These are phyloP conservation scores for Termitomyces sp. DNA, from an alignment of 768 basidiomycete species.

Conservation along the genomic window DNA sequence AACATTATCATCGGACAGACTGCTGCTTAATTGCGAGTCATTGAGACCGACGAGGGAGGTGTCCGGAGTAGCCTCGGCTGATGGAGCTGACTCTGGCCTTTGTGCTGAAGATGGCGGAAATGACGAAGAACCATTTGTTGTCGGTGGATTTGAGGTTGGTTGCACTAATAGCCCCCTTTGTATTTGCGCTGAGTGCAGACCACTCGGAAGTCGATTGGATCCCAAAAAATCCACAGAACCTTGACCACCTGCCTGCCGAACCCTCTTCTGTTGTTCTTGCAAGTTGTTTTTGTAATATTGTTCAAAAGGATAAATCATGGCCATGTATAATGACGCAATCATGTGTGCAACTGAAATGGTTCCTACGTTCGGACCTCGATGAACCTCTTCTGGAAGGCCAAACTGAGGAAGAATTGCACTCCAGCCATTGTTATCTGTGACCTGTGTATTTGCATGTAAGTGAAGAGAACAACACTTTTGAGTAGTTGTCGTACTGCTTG, in stretches of 20 bases:
- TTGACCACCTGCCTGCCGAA: conserved; percentile 32
- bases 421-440: conserved; percentile 54
- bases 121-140: conserved; percentile 17
- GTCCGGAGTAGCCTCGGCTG: conserved; percentile 18
- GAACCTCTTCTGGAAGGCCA: conserved; percentile 54
- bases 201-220: conserved; percentile 6
- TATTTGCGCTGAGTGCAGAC: conserved; percentile 16
- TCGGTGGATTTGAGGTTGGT: conserved; percentile 7
- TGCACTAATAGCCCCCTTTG: conserved; percentile 18
- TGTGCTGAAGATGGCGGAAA: conserved; percentile 20
- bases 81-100: conserved; percentile 23
- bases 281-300: conserved; percentile 59
- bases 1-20: conserved; percentile 28
- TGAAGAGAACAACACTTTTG: conserved; percentile 7
- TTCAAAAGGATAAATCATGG: conserved; percentile 67
- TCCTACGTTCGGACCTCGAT: conserved; percentile 39
- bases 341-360: conserved; percentile 41
- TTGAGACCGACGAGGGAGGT: conserved; percentile 11
- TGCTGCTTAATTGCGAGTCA: conserved; percentile 8
- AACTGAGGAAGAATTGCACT: conserved; percentile 44
- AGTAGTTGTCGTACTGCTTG: conserved; percentile 41
- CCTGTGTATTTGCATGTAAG: conserved; percentile 25
- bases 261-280: conserved; percentile 53
- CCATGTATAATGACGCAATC: conserved; percentile 55
- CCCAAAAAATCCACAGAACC: conserved; percentile 5